Evolutionary conservation across 306 rosid genomes (phyloP), one percentile per base, ranked within the genome.

Genomic region (Castanea sativa): DNA sequence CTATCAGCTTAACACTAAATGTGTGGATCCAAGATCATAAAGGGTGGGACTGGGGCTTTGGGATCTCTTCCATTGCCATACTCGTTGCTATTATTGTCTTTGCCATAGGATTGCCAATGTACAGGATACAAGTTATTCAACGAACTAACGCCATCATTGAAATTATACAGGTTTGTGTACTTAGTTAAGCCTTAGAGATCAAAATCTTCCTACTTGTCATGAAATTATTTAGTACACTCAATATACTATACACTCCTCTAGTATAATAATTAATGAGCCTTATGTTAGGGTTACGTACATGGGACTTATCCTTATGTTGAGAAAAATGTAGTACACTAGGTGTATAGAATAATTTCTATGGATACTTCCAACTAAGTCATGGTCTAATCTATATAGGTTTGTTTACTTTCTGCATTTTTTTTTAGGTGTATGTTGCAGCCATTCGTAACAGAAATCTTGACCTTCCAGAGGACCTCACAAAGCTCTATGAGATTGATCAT

Each of bases 1-100:
- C 87, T 0, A 78, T 81, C 29, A 91, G 99, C 87, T 78, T 92
- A 73, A 95, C 99, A 0, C 81, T 92, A n/a, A 64, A 90, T 68
- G 97, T 92, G 74, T 95, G 94, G 92, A 68, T 92, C 12, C 94
- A 95, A 79, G 86, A 85, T 71, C 25, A 89, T 38, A 91, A 67
- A 86, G 99, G 98, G 19, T 95, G 99, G 99, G 99, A 91, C 76
- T 87, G 87, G 95, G 97, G 92, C 8, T 90, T 94, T 61, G 97
- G 92, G 29, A 65, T 89, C 75, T 88, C 91, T 38, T 29, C 94
- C 43, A 38, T 88, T 8, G 91, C 94, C 84, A 83, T 92, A 2
- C 23, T 89, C 35, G 73, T 91, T 21, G 88, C 76, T 60, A 20
- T 88, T 43, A 2, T 87, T 3, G 20, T 95, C 71, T 92, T 92